These are phyloP conservation scores for Orbilia brochopaga DNA, from an alignment of 2,329 filamentous ascomycete species.

Conservation along the genomic window DNA sequence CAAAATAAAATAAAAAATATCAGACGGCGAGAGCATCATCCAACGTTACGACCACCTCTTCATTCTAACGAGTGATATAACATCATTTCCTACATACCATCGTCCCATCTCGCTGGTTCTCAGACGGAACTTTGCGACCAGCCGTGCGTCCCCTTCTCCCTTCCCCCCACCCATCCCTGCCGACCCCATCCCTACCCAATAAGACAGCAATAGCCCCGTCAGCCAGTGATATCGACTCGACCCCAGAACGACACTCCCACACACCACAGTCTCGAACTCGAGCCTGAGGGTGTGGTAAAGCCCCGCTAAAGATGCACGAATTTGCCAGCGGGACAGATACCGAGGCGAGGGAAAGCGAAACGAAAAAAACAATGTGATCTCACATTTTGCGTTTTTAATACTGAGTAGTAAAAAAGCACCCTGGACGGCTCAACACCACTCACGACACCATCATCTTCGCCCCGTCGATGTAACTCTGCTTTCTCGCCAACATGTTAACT, in stretches of 20 bases:
- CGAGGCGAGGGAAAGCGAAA: no score
- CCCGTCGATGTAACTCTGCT: conserved; percentile 1
- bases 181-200: no score
- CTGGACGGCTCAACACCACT: conserved; percentile 44
- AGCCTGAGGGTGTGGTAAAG: no score
- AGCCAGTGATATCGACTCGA: no score
- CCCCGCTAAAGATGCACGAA: conserved; percentile 1
- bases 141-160: background rate
- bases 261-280: no score
- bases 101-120: background rate
- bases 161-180: no score
- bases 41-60: no score
- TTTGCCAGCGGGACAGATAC: background rate
- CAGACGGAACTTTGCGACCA: conserved; percentile 1
- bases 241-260: no score
- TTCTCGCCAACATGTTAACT: conserved; percentile 6
- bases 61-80: background rate
- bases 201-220: no score
- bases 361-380: background rate
- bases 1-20: no score
- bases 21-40: no score
- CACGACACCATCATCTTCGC: conserved; percentile 39
- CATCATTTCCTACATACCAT: background rate
- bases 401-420: conserved; percentile 10
- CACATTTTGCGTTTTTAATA: conserved; percentile 29